Base-by-base conservation (phyloP, 106 monocot genomes). In the Amphibolis antarctica region DNA sequence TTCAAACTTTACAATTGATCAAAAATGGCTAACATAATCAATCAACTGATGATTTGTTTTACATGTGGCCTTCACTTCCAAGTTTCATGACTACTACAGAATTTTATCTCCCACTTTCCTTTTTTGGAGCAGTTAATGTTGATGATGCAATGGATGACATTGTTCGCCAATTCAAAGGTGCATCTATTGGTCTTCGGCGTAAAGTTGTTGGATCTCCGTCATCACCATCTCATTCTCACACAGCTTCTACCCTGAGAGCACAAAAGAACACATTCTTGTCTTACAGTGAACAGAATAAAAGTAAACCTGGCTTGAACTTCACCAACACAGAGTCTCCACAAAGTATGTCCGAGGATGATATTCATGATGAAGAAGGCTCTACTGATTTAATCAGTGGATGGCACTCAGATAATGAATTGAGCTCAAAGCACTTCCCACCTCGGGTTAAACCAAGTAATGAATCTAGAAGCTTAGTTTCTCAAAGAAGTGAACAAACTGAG, bases 71-170 rank as follows among this genome's bases (percentile, higher is more conserved):
- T 23, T 15, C 20, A 20, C n/a, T 20, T n/a, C 20, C 10, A 10
- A 24, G 26, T 55, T 25, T 20, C 12, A 12, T 23, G 26, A 55
- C 10, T 55, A 23, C 12, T 21, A n/a, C 21, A 12, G 14, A 26
- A 29, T 31, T 28, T 19, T 28, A 7, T 65, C 30, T 50, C 28
- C 44, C 27, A 46, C 18, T 48, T 48, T 48, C 1, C 48, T 65
- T 55, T 47, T 36, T 4, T 36, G 36, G 36, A 52, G 82, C 80
- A 98, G 98, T 98, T 19, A 98, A 98, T 75, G 84, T 98, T 62
- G 98, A 98, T 69, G 98, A 91, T 81, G 98, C 87, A 20, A 85
- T 98, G 98, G 91, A 91, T 76, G 98, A 98, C 63, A 91, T 98
- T 53, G 84, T 91, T 65, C 98, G 98, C 24, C 98, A 98, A 57